Percentiles rank a stretch among this genome's conserved stretches.
Evolutionary conservation across 495 filamentous ascomycete species (phyloP).

Genomic region (Penicillium canariense): DNA sequence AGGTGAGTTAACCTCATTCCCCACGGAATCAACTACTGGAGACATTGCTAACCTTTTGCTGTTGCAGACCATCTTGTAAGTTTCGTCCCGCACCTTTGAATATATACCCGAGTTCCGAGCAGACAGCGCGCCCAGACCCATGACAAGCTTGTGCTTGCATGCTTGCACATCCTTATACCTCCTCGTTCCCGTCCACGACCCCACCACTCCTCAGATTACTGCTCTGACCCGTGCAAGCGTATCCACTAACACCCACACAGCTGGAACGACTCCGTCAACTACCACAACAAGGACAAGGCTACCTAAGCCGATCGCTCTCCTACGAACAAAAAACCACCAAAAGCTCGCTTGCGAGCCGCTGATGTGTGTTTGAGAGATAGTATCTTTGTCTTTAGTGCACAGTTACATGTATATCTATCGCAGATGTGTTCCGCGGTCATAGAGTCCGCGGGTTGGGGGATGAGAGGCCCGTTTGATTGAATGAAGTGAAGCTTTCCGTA

Average conservation of each 20-base stretch:
- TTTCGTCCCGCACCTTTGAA: constrained; percentile 13
- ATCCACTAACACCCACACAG: constrained; percentile 44
- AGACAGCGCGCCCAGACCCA: neutral
- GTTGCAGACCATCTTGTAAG: constrained; percentile 65
- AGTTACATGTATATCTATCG: constrained; percentile 28
- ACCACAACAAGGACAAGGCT: constrained; percentile 87
- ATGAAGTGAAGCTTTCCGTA: constrained; percentile 20
- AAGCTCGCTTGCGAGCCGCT: constrained; percentile 2
- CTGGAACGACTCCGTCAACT: constrained; percentile 95
- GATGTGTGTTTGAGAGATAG: constrained; percentile 9
- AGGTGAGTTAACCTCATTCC: constrained; percentile 53
- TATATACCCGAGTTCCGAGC: neutral
- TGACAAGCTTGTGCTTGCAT: neutral
- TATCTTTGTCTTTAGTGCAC: constrained; percentile 12
- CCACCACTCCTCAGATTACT: neutral
- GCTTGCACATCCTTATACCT: neutral
- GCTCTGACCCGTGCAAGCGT: neutral
- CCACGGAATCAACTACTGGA: neutral
- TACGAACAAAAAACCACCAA: constrained; percentile 4
- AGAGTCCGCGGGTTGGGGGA: constrained; percentile 15
- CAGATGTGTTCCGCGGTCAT: constrained; percentile 16
- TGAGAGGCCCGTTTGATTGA: constrained; percentile 14
- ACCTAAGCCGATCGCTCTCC: constrained; percentile 38
- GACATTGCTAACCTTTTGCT: constrained; percentile 30
- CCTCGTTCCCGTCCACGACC: neutral